These are phyloP conservation scores for Mycosphaerella sp. DNA, from an alignment of 2,329 filamentous ascomycete genomes.

Conservation along the genomic window DNA sequence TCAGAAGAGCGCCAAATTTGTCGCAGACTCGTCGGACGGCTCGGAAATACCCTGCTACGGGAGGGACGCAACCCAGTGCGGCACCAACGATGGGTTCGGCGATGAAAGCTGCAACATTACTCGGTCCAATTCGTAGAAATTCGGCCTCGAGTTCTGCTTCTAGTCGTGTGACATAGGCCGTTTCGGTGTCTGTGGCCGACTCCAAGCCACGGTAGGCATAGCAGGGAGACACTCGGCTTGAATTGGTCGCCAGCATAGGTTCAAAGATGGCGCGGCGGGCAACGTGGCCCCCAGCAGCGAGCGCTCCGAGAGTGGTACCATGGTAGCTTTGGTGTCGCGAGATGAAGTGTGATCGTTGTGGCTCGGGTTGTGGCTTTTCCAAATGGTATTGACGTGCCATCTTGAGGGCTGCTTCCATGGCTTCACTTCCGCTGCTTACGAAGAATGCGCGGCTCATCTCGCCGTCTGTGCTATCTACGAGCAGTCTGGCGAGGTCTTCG, in stretches of 20 bases:
- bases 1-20: slow-evolving; percentile 65
- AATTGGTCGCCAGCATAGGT: slow-evolving; percentile 48
- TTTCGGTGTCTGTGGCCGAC: slow-evolving; percentile 38
- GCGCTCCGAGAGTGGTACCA: slow-evolving; percentile 61
- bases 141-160: slow-evolving; percentile 61
- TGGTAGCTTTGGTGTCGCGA: slow-evolving; percentile 62
- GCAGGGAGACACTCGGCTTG: slow-evolving; percentile 60
- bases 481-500: slow-evolving; percentile 47
- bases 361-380: slow-evolving; percentile 49
- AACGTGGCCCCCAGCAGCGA: slow-evolving; percentile 59
- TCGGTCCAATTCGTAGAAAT: slow-evolving; percentile 57
- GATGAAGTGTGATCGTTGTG: slow-evolving; percentile 56
- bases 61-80: slow-evolving; percentile 62
- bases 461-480: slow-evolving; percentile 48
- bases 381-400: slow-evolving; percentile 61
- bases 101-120: slow-evolving; percentile 64
- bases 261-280: slow-evolving; percentile 57
- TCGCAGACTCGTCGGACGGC: slow-evolving; percentile 64
- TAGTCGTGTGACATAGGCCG: slow-evolving; percentile 55
- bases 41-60: slow-evolving; percentile 61
- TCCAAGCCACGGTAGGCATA: slow-evolving; percentile 54
- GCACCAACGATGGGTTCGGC: slow-evolving; percentile 68
- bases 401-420: slow-evolving; percentile 63
- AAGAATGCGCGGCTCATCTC: slow-evolving; percentile 52
- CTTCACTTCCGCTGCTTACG: slow-evolving; percentile 57